These are phyloP conservation scores for Entomortierella parvispora DNA, from an alignment of 192 early-diverging fungal genomes.

Conservation along the genomic window DNA sequence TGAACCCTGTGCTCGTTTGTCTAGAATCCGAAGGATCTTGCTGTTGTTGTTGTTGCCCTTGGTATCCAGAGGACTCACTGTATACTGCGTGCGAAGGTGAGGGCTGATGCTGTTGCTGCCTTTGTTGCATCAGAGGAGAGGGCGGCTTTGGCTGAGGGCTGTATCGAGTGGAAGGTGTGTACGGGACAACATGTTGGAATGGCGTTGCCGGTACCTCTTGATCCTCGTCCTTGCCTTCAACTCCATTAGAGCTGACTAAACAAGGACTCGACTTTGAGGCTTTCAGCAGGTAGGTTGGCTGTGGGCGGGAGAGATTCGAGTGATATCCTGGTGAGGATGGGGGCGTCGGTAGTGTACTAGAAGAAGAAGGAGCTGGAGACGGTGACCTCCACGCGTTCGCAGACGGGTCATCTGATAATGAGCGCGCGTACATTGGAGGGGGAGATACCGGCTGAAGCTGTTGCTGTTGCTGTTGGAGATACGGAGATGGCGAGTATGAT, in stretches of 20 bases:
- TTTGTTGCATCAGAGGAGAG: neutral
- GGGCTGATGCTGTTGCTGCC: neutral
- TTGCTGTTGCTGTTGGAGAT: constrained; percentile 11
- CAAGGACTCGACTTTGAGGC: neutral
- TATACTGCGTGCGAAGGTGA: no score
- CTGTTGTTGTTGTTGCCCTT: neutral
- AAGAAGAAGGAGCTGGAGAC: neutral
- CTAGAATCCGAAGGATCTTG: neutral
- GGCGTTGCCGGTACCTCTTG: neutral
- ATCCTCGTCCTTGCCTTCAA: neutral
- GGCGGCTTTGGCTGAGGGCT: no score
- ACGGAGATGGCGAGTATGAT: constrained; percentile 8
- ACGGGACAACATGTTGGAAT: neutral
- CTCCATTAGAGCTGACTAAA: neutral
- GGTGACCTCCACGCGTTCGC: neutral
- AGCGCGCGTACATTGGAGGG: neutral
- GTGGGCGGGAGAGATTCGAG: neutral
- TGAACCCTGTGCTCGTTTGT: neutral
- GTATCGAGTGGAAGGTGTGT: no score
- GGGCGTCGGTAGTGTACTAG: neutral
- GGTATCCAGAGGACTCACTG: no score
- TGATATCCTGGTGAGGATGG: neutral
- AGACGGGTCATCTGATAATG: neutral
- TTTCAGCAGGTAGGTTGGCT: neutral
- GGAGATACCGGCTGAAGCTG: neutral